Evolutionary conservation across 2,329 filamentous ascomycete species (phyloP).

Genomic region (Xylaria sp.): DNA sequence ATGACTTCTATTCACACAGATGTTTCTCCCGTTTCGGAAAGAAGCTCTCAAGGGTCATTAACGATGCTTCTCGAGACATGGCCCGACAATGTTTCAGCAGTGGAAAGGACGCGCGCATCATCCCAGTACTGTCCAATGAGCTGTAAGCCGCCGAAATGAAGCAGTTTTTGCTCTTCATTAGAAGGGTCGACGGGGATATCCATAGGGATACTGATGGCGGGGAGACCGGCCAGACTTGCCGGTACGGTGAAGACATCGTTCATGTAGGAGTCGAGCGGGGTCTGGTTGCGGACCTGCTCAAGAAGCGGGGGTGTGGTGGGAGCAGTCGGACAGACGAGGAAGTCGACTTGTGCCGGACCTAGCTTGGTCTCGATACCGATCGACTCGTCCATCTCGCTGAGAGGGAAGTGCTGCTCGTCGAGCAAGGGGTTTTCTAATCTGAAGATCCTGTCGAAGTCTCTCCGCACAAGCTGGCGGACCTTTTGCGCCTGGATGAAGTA

Average conservation of each 20-base stretch:
- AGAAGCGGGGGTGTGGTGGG: conserved; percentile 77
- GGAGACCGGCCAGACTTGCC: conserved; percentile 89
- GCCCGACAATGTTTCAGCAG: conserved; percentile 58
- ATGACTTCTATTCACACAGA: background rate
- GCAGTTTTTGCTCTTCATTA: conserved; percentile 49
- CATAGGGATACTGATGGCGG: conserved; percentile 85
- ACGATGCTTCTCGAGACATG: conserved; percentile 28
- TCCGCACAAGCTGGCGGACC: conserved; percentile 82
- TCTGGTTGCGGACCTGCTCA: conserved; percentile 64
- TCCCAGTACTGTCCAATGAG: conserved; percentile 85
- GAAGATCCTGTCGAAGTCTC: conserved; percentile 88
- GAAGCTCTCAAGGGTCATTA: background rate
- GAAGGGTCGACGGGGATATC: conserved; percentile 48
- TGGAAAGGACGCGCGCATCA: conserved; percentile 69
- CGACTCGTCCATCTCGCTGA: conserved; percentile 67
- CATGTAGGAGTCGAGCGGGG: conserved; percentile 79
- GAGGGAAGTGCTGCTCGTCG: conserved; percentile 62
- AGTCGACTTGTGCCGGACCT: conserved; percentile 76
- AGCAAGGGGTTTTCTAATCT: conserved; percentile 73
- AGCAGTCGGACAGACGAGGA: conserved; percentile 87
- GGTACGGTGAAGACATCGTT: conserved; percentile 97
- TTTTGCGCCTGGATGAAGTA: conserved; percentile 96
- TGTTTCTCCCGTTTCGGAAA: background rate
- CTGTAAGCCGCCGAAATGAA: conserved; percentile 71
- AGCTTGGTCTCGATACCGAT: conserved; percentile 64